Base-by-base conservation (phyloP, 352 stramenopile species). In the Pythium rhizo-oryzae region DNA sequence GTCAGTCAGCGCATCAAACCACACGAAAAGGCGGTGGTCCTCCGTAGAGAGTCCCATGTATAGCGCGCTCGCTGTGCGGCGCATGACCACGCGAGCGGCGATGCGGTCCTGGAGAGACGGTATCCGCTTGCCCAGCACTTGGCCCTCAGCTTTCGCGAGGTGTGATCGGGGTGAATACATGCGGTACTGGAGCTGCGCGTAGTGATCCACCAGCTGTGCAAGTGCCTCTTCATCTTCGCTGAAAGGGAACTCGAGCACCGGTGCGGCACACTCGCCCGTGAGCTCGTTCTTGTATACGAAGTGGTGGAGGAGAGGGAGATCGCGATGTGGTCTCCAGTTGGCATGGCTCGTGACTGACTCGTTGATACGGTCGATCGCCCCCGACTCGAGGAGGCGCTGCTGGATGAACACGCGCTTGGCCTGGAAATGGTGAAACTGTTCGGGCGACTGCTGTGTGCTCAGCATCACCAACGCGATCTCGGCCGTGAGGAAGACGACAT, bases 251-350 rank as follows among this genome's bases (percentile, higher is more conserved):
- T 69, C 56, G 19, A 86, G 69, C 35, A 74, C 65, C 0, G 83
- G 77, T 15, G 69, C 37, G 0, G 77, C 77, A 30, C 84, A 92
- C 61, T 90, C 81, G 11, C 81, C 80, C 1, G 81, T 86, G 43
- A 80, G 71, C 69, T 92, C 84, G 49, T 85, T 88, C 71, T 90
- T 90, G 79, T 78, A 89, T 13, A 89, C 71, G 53, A 90, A 90
- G 65, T 92, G 84, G 53, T 81, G 76, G 46, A 92, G 55, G 44
- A 90, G 62, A 9, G 78, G 80, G 16, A 92, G 63, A 52, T 90
- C 78, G 23, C 53, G 61, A 60, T 92, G 84, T 0, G 81, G 82
- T 56, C 77, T 68, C 84, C 84, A 92, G 9, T 65, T 69, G 57
- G 19, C 62, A 53, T 47, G 72, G 60, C n/a, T 8, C 1, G 33